Base-by-base conservation (phyloP, 2,329 filamentous ascomycete species). In the Ophiostoma perfectum region DNA sequence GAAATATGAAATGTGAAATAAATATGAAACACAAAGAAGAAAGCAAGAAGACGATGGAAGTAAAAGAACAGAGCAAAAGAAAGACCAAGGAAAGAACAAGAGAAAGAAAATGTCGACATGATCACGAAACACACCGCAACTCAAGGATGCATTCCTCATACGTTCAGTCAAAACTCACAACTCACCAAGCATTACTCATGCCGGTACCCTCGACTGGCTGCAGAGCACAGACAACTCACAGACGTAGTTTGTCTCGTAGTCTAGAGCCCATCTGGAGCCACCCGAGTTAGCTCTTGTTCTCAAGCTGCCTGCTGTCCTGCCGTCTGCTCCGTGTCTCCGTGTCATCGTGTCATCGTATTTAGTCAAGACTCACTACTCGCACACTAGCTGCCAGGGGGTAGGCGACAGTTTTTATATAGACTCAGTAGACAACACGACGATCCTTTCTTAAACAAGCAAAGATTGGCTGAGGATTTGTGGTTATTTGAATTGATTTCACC, bases 81-180 rank as follows among this genome's bases (percentile, higher is more conserved):
- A 2, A 44, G 8, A 49, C 4, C 5, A 49, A 4, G 18, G 27
- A 55, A 55, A 27, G n/a, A 55, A 55, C 49, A 9, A 27, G 7
- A 5, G 45, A 47, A 47, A 47, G 12, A 16, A n/a, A 2, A 47
- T 4, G 14, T 16, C 45, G n/a, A 16, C 12, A 27, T 27, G 27
- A 55, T 55, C 18, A 18, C 49, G 49, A 55, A 55, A 55, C 49
- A 55, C 49, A 55, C 49, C 49, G 49, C 49, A 55, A 55, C n/a
- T 55, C 49, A n/a, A 16, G 42, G 8, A 45, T 45, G 42, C 42
- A 27, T 44, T 45, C 8, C 14, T 12, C 14, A 16, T 47, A n/a
- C 12, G 45, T 14, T 47, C 12, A 5, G n/a, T n/a, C 45, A 14
- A 16, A n/a, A 55, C 6, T n/a, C 8, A 8, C 42, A 45, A 12